A percentile compares a stretch with the other conserved stretches of the same genome.
phyloP scores from a whole-genome alignment of 495 filamentous ascomycete species.

The Aspergillus haitiensis region DNA sequence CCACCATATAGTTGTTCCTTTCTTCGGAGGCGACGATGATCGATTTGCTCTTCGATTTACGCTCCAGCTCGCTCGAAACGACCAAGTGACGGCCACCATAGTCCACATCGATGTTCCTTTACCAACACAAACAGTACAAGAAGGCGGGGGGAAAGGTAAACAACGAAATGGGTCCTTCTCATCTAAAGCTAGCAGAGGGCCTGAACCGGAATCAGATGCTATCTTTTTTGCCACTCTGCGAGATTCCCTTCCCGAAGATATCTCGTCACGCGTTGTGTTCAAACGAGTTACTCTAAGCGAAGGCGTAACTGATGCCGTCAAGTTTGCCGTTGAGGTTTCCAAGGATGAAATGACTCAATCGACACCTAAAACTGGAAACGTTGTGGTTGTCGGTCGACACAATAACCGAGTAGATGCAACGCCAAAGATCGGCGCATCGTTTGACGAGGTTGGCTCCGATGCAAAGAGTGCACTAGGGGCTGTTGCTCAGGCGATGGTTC shows the following conservation, averaged over 20 bases:
- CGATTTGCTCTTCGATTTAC: conserved; percentile 76
- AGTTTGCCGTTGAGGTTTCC: conserved; percentile 44
- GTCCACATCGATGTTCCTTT: conserved; percentile 30
- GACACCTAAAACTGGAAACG: conserved; percentile 70
- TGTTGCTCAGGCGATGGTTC: conserved; percentile 61
- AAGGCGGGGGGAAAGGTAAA: conserved; percentile 2
- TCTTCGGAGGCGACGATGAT: conserved; percentile 84
- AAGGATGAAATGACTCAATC: conserved; percentile 61
- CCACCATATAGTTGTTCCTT: conserved; percentile 87
- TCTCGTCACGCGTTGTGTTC: conserved; percentile 63
- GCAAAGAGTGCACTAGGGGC: conserved; percentile 64
- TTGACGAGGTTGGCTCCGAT: conserved; percentile 42
- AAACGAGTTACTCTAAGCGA: conserved; percentile 25
- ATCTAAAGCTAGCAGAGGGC: neutral
- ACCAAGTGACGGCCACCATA: conserved; percentile 57
- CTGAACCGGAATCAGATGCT: conserved; percentile 42
- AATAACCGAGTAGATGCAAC: conserved; percentile 25
- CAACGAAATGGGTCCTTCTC: neutral
- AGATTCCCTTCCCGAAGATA: conserved; percentile 58
- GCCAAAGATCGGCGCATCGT: conserved; percentile 8
- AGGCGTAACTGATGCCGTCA: conserved; percentile 26
- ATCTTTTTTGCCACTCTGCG: conserved; percentile 63
- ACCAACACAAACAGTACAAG: neutral
- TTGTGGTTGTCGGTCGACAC: conserved; percentile 72
- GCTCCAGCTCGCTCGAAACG: conserved; percentile 75